Percentiles rank a stretch among this genome's conserved stretches.
Evolutionary conservation across 768 basidiomycete genomes (phyloP).

Genomic region (Leccinum obscurum): DNA sequence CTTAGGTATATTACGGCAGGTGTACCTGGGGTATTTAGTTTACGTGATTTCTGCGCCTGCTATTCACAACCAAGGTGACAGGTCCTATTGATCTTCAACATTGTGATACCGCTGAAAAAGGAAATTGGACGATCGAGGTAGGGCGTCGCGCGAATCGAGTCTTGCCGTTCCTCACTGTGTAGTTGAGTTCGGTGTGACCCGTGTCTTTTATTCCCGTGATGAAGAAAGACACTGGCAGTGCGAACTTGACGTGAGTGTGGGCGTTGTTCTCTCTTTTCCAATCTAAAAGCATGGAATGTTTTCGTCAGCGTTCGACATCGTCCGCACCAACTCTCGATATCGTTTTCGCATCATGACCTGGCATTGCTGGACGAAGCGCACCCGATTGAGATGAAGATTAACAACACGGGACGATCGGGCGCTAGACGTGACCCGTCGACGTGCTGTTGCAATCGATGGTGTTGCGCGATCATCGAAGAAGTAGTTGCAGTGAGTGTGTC

Average conservation of each 20-base stretch:
- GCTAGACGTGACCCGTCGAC: conserved; percentile 66
- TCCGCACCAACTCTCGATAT: conserved; percentile 56
- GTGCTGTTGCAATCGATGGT: conserved; percentile 76
- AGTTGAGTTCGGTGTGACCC: conserved; percentile 61
- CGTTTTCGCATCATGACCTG: conserved; percentile 58
- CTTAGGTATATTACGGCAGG: conserved; percentile 62
- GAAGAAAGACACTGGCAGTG: conserved; percentile 39
- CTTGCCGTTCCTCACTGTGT: conserved; percentile 36
- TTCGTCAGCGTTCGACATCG: conserved; percentile 57
- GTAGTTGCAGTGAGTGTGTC: conserved; percentile 48
- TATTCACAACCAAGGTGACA: background rate
- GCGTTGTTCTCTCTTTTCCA: background rate
- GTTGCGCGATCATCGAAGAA: conserved; percentile 36
- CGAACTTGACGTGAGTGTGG: conserved; percentile 49
- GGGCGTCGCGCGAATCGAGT: conserved; percentile 35
- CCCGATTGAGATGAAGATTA: conserved; percentile 68
- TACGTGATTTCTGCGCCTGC: background rate
- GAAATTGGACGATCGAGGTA: conserved; percentile 63
- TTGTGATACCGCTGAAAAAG: no score
- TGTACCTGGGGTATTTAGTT: conserved; percentile 30
- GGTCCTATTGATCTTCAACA: background rate
- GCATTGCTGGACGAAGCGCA: conserved; percentile 83
- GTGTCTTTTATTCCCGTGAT: conserved; percentile 52
- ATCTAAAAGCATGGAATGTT: background rate
- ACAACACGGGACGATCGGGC: conserved; percentile 67